Evolutionary conservation across 2,329 filamentous ascomycete genomes (phyloP).

Genomic region (Lachnellula subtilissima): DNA sequence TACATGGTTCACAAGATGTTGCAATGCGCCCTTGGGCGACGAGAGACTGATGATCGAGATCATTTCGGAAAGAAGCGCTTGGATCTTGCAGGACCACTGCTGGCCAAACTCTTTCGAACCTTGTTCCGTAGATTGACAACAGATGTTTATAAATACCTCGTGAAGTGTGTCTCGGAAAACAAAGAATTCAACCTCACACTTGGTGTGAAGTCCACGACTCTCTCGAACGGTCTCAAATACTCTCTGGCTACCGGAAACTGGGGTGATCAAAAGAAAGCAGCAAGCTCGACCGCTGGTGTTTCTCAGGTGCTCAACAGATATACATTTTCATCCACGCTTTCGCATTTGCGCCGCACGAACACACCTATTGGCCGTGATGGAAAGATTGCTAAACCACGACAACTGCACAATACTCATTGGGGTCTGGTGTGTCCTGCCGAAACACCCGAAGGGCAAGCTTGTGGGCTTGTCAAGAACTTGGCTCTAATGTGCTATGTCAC

Average conservation of each 20-base stretch:
- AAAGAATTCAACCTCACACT: constrained; percentile 86
- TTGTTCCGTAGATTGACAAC: constrained; percentile 88
- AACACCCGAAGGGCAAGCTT: constrained; percentile 96
- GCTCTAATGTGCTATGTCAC: constrained; percentile 98
- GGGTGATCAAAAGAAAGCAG: constrained; percentile 99
- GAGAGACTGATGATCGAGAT: constrained; percentile 94
- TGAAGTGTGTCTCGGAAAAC: constrained; percentile 84
- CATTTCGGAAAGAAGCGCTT: constrained; percentile 99
- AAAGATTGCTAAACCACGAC: constrained; percentile 95
- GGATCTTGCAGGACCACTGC: constrained; percentile 86
- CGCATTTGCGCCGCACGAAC: constrained; percentile 94
- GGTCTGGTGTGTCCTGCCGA: constrained; percentile 95
- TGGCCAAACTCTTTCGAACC: constrained; percentile 93
- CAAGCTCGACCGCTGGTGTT: constrained; percentile 90
- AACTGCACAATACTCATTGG: constrained; percentile 98
- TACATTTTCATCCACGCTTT: constrained; percentile 93
- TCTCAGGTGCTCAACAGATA: constrained; percentile 98
- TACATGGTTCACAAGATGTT: constrained; percentile 98
- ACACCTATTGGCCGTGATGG: constrained; percentile 96
- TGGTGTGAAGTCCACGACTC: constrained; percentile 83
- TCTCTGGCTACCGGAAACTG: constrained; percentile 97
- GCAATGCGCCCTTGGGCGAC: constrained; percentile 86
- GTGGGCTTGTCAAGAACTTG: constrained; percentile 95
- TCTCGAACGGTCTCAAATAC: constrained; percentile 94
- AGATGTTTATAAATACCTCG: constrained; percentile 86